These are phyloP conservation scores for Colletotrichum cordylinicola DNA, from an alignment of 2,329 filamentous ascomycete genomes.

Conservation along the genomic window DNA sequence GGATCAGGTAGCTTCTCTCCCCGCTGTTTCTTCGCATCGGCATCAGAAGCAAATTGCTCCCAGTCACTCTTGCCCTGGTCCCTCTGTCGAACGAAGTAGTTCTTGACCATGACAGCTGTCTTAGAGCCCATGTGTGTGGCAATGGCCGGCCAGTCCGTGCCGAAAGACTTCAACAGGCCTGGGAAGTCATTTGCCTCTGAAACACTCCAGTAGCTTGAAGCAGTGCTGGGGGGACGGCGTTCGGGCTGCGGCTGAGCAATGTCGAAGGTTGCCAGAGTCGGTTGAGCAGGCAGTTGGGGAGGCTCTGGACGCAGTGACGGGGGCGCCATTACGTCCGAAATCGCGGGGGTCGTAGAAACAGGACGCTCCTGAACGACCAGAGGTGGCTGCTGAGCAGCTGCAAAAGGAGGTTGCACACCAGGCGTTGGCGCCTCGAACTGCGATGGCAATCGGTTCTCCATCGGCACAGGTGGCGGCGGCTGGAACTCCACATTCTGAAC, in stretches of 20 bases:
- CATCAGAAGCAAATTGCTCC: constrained; percentile 64
- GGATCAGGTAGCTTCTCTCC: constrained; percentile 67
- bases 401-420: constrained; percentile 49
- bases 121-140: constrained; percentile 83
- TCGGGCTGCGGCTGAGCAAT: constrained; percentile 51
- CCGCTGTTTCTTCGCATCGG: constrained; percentile 59
- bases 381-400: constrained; percentile 31
- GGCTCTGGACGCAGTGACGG: constrained; percentile 63
- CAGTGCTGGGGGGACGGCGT: constrained; percentile 60
- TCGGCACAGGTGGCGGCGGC: constrained; percentile 39
- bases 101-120: constrained; percentile 84
- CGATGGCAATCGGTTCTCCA: constrained; percentile 45
- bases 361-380: constrained; percentile 36
- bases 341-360: constrained; percentile 39
- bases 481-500: constrained; percentile 49
- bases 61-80: constrained; percentile 65
- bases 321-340: constrained; percentile 61
- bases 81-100: constrained; percentile 70
- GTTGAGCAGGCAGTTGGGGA: constrained; percentile 50
- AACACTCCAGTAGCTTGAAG: constrained; percentile 88
- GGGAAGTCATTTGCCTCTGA: constrained; percentile 82
- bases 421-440: constrained; percentile 50
- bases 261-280: constrained; percentile 57
- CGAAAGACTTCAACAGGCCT: constrained; percentile 74
- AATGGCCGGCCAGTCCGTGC: constrained; percentile 79